Conservation (phyloP, 805 yeast species). For the Naumovozyma dairenensis region DNA sequence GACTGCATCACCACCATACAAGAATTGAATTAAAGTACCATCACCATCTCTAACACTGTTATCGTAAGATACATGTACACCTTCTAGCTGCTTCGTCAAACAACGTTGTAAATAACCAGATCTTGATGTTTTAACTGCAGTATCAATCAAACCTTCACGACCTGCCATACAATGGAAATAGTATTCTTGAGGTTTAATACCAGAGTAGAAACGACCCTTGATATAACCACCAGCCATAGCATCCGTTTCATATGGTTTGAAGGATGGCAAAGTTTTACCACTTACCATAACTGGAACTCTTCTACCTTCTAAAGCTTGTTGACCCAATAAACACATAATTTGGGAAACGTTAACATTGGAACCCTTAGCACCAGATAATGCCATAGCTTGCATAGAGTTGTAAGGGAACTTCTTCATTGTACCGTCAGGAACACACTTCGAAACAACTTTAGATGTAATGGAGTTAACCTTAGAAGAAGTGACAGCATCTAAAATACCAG, state of each 20-base stretch:
- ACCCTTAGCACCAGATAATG: conserved; percentile 98
- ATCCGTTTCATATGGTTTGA: conserved; percentile 92
- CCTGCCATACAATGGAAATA: conserved; percentile 99
- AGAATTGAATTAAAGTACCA: conserved; percentile 85
- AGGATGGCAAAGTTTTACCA: conserved; percentile 94
- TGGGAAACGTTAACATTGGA: conserved; percentile 97
- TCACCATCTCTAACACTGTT: conserved; percentile 93
- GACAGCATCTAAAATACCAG: conserved; percentile 91
- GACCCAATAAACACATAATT: conserved; percentile 98
- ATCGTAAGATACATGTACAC: conserved; percentile 89
- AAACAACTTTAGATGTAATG: conserved; percentile 88
- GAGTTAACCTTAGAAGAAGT: conserved; percentile 87
- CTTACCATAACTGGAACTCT: conserved; percentile 99
- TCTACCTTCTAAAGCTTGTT: conserved; percentile 98
- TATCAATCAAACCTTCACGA: conserved; percentile 98
- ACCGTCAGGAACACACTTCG: conserved; percentile 91
- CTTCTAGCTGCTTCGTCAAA: conserved; percentile 94
- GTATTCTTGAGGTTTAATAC: conserved; percentile 96
- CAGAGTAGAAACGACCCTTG: conserved; percentile 93
- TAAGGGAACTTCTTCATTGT: conserved; percentile 92
- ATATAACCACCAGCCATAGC: conserved; percentile 98
- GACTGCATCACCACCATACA: conserved; percentile 95
- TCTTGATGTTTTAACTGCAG: conserved; percentile 97
- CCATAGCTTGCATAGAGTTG: conserved; percentile 98
- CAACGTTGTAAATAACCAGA: conserved; percentile 98